Evolutionary conservation across 768 basidiomycete genomes (phyloP), one percentile per base, ranked within the genome.

Genomic region (Serpula lacrymans): DNA sequence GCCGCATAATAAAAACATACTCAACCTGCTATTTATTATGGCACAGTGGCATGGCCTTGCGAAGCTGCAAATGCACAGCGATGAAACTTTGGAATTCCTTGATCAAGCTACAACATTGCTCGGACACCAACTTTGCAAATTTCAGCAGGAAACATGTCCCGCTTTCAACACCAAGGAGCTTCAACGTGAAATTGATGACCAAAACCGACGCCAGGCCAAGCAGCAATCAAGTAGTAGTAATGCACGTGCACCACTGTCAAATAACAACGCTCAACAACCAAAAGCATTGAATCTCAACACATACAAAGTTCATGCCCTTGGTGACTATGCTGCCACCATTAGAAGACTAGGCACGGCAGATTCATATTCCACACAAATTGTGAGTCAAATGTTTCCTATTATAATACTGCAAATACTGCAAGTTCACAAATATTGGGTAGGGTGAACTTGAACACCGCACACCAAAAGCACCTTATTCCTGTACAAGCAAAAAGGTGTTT

Each of bases 281-380:
- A 41, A 44, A 5, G 36, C 20, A 5, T 22, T 48, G 6, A 48
- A 48, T 16, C 37, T 48, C 18, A 25, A 40, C 17, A 69, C 61
- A 6, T 60, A 57, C 44, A 72, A 70, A 34, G 26, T 52, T 0
- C 65, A 68, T 47, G 48, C 58, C 0, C 36, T 72, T 0, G 63
- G 59, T 1, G 58, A 70, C 34, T 65, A 67, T 30, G 39, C 50
- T 1, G n/a, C 28, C 0, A 31, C 34, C 0, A 67, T 71, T 9
- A 18, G 24, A 0, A 4, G 2, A 0, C 58, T 55, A 41, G 64
- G 70, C 0, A 61, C 65, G 7, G 60, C 60, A 2, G 66, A 70
- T 36, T 47, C 45, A 5, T 69, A 62, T 44, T 59, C 61, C 0
- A 69, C 63, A 2, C 54, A 64, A 28, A 23, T 50, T 1, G 67